Percentiles rank a stretch among this genome's conserved stretches.
phyloP scores from a whole-genome alignment of 768 basidiomycete species.

The Leccinum truebloodii region DNA sequence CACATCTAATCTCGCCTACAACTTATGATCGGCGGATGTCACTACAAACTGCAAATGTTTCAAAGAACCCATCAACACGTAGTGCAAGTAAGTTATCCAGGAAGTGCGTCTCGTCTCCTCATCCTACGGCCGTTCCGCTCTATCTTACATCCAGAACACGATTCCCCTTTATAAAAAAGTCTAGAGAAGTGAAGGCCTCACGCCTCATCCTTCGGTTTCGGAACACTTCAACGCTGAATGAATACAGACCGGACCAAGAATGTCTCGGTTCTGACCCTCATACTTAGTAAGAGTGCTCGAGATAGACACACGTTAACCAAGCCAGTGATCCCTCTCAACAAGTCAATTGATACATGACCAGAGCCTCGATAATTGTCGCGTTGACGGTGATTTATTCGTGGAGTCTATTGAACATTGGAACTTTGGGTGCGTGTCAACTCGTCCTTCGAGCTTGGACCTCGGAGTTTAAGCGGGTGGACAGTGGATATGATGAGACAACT shows the following conservation, averaged over 20 bases:
- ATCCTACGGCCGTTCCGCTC: not conserved
- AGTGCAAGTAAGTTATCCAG: not conserved
- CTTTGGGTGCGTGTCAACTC: not conserved
- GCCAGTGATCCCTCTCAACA: not conserved
- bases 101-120: not conserved
- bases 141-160: not conserved
- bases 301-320: conserved; percentile 20
- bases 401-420: not conserved
- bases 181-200: not conserved
- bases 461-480: not conserved
- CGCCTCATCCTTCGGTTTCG: not conserved
- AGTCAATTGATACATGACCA: not conserved
- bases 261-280: conserved; percentile 54
- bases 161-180: too few species aligned
- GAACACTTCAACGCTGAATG: not conserved
- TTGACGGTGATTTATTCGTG: not conserved
- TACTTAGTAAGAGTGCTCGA: conserved; percentile 54
- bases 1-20: not conserved
- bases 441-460: not conserved
- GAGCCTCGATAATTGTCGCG: not conserved
- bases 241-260: conserved; percentile 44
- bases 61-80: not conserved
- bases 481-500: not conserved
- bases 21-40: not conserved
- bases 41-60: not conserved